Evolutionary conservation across 2,329 filamentous ascomycete species (phyloP), one percentile per base, ranked within the genome.

Genomic region (Penicillium sclerotigenum): DNA sequence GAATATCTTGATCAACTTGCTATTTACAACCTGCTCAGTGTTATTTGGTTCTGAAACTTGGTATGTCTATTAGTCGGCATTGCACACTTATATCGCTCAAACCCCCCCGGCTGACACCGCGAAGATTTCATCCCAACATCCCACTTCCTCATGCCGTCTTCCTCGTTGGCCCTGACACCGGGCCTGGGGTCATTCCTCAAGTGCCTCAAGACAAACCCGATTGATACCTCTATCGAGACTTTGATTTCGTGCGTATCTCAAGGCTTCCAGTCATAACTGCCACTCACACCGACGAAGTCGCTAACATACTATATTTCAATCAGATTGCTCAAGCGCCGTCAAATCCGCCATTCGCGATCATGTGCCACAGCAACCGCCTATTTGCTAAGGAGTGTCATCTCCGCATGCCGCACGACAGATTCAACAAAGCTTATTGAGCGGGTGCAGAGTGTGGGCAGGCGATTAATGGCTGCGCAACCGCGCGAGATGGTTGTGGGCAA

Each of bases 401-500:
- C 89, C 33, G 87, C 87, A 61, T 89, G 88, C 65, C 89, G 87
- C 72, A 92, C 88, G 77, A 82, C 83, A 59, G 88, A 93, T 72
- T 87, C 91, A 45, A 83, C 86, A 47, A 86, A 87, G 67, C 85
- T 99, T 48, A 85, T 97, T 57, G 84, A 87, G 65, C 87, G 90
- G 62, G 87, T 99, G 59, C 87, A 89, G 62, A 83, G 86, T 57
- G 86, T 93, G 24, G 94, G 94, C 54, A 83, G 86, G 65, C 84
- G 86, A 53, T 81, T 99, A 41, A 87, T 89, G 34, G 84, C 88
- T 53, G 92, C 94, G 8, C 91, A 96, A 67, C 93, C 93, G 16
- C 85, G 88, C 58, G 94, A 97, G 77, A 87, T 96, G 65, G 90
- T 91, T 5, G 91, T 97, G 42, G 93, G 91, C 50, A 99, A 99